phyloP scores from a whole-genome alignment of 164 flowering plant genomes.

The Aristolochia fimbriata region DNA sequence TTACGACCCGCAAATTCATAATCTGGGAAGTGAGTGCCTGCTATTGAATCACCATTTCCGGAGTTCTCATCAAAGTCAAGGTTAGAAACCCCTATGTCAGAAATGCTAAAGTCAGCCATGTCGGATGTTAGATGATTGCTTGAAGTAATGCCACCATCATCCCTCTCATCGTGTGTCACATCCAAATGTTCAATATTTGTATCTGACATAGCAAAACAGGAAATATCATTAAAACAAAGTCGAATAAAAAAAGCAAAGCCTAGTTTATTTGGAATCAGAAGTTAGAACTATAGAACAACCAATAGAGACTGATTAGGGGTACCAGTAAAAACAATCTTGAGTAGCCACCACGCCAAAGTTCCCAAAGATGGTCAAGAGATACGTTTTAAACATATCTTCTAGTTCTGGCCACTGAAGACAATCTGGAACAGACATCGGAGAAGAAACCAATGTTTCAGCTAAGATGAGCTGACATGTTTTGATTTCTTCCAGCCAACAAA shows the following conservation, averaged over 20 bases:
- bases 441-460: too few relatives aligned
- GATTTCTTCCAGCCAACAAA: not conserved
- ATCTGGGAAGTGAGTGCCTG: constrained; percentile 25
- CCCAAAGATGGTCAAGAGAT: too few relatives aligned
- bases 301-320: too few relatives aligned
- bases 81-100: constrained; percentile 53
- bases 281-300: too few relatives aligned
- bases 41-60: constrained; percentile 22
- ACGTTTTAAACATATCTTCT: too few relatives aligned
- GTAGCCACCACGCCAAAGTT: too few relatives aligned
- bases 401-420: too few relatives aligned
- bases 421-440: too few relatives aligned
- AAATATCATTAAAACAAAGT: not conserved
- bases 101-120: constrained; percentile 52
- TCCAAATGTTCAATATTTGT: constrained; percentile 21
- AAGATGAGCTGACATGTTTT: too few relatives aligned
- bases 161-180: constrained; percentile 37
- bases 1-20: constrained; percentile 35
- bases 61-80: constrained; percentile 32
- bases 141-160: constrained; percentile 38
- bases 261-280: too few relatives aligned
- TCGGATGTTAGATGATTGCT: constrained; percentile 44
- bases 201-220: constrained; percentile 10
- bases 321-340: too few relatives aligned
- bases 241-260: not conserved